Percentiles rank a stretch among this genome's conserved stretches.
These are phyloP conservation scores for Amphicarpaea edgeworthii DNA, from an alignment of 306 rosid species.

Conservation along the genomic window DNA sequence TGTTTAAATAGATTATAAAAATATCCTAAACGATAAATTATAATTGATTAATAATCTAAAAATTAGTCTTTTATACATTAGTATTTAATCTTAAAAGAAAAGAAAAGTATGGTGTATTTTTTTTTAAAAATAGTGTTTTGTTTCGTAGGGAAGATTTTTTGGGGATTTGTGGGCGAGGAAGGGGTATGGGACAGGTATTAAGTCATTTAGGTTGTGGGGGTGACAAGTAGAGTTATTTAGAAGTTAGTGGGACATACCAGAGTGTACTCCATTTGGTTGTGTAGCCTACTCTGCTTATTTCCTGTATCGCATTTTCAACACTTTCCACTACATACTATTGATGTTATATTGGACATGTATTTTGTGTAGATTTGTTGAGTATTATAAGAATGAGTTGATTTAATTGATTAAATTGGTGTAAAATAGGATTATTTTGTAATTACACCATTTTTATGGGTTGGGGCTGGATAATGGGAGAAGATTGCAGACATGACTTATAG, in stretches of 20 bases:
- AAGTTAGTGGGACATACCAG: slow-evolving; percentile 54
- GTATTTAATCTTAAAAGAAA: too few species aligned
- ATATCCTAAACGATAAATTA: too few species aligned
- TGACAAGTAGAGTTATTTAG: slow-evolving; percentile 34
- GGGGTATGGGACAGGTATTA: slow-evolving; percentile 40
- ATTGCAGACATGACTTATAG: slow-evolving; percentile 16
- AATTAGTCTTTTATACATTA: too few species aligned
- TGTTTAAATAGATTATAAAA: too few species aligned
- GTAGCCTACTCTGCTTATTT: slow-evolving; percentile 38
- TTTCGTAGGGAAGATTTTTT: too few species aligned
- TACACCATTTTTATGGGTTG: too few species aligned
- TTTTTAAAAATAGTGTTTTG: too few species aligned
- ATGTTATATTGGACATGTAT: slow-evolving; percentile 18
- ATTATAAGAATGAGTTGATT: too few species aligned
- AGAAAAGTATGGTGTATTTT: too few species aligned
- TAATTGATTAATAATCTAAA: too few species aligned
- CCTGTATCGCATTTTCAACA: slow-evolving; percentile 7
- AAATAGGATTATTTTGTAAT: neutral
- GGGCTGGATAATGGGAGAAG: slow-evolving; percentile 26
- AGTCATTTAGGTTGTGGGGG: slow-evolving; percentile 23
- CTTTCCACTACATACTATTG: slow-evolving; percentile 18
- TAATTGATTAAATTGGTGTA: neutral
- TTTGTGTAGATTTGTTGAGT: slow-evolving; percentile 14
- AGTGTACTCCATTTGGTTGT: slow-evolving; percentile 69
- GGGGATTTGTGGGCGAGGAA: slow-evolving; percentile 8